These are phyloP conservation scores for Phyllosticta citrichinensis DNA, from an alignment of 2,329 filamentous ascomycete species.

Conservation along the genomic window DNA sequence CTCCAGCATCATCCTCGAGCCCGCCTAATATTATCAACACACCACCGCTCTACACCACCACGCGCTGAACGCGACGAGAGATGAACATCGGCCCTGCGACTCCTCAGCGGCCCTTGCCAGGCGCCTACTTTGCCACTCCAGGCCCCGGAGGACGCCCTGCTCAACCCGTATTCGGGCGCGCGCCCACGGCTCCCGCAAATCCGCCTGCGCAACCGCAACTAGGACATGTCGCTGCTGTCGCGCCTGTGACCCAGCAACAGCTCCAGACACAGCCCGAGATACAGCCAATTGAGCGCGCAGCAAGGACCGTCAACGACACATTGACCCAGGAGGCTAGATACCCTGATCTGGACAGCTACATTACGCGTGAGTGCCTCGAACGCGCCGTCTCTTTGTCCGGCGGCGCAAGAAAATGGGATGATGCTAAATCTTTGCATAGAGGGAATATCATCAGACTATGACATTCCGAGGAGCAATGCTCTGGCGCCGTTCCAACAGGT, in stretches of 20 bases:
- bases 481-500: conserved; percentile 87
- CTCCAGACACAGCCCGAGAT: conserved; percentile 5
- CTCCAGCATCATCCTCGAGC: conserved; percentile 3
- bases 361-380: conserved; percentile 58
- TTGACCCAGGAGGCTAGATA: conserved; percentile 69
- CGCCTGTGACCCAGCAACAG: conserved; percentile 4
- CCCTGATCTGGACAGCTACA: conserved; percentile 81
- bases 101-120: conserved; percentile 62
- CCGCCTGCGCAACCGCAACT: conserved; percentile 8
- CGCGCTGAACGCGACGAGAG: conserved; percentile 4
- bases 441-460: conserved; percentile 86
- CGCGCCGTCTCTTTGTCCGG: not conserved
- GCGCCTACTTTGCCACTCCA: conserved; percentile 67
- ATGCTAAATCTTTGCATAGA: conserved; percentile 41
- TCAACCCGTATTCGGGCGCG: conserved; percentile 7
- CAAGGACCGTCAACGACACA: conserved; percentile 71
- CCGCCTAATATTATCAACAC: conserved; percentile 2
- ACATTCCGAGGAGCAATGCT: conserved; percentile 56
- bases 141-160: conserved; percentile 20
- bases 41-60: not conserved
- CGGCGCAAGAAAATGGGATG: not conserved
- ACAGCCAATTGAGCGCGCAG: conserved; percentile 68
- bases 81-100: conserved; percentile 34
- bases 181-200: conserved; percentile 5
- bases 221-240: not conserved